Evolutionary conservation across 306 rosid genomes (phyloP).

Genomic region (Vachellia collinsii): DNA sequence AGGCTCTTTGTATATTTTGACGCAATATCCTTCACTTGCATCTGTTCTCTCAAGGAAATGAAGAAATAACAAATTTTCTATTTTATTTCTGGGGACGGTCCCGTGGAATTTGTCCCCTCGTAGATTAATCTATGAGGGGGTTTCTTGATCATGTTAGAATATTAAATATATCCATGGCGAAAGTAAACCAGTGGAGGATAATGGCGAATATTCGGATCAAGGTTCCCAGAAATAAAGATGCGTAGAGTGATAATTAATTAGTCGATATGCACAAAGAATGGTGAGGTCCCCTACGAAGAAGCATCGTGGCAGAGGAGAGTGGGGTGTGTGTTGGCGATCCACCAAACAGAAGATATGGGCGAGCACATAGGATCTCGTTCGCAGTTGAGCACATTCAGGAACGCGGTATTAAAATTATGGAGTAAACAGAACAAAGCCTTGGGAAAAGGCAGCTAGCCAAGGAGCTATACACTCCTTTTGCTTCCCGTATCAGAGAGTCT

Average conservation of each 20-base stretch:
- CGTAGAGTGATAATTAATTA: neutral
- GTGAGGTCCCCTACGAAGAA: neutral
- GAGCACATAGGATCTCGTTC: slow-evolving; percentile 5
- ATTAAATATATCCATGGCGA: neutral
- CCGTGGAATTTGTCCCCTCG: neutral
- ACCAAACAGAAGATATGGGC: neutral
- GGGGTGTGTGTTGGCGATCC: neutral
- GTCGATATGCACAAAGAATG: neutral
- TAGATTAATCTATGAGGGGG: neutral
- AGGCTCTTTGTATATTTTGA: neutral
- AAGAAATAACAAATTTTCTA: neutral
- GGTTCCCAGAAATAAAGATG: neutral
- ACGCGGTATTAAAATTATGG: no score
- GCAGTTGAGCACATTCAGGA: neutral
- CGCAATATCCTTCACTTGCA: neutral
- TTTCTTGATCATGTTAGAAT: neutral
- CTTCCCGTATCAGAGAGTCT: neutral
- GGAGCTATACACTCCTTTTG: neutral
- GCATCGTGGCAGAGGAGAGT: neutral
- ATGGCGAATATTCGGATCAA: neutral
- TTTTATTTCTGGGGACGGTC: neutral
- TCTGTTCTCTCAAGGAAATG: neutral
- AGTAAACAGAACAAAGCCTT: no score
- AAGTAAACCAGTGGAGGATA: neutral
- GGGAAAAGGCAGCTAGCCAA: no score